Evolutionary conservation across 495 filamentous ascomycete genomes (phyloP).

Genomic region (Xanthoparmelia taractica): DNA sequence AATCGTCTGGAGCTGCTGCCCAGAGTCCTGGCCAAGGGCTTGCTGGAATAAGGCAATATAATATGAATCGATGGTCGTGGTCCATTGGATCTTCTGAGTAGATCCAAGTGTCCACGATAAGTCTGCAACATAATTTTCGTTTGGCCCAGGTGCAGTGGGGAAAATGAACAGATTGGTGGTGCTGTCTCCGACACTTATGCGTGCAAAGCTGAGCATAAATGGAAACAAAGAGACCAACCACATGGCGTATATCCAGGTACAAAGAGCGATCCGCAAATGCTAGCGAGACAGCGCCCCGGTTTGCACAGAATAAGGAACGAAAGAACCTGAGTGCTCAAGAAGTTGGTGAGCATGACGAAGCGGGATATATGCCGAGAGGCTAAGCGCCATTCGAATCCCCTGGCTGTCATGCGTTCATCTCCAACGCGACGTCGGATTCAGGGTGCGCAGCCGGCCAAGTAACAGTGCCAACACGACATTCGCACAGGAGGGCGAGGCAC

Average conservation of each 20-base stretch:
- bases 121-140: not conserved
- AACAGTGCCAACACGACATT: too few species aligned
- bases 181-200: not conserved
- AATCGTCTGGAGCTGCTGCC: not conserved
- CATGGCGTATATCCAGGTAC: not conserved
- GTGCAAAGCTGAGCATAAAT: not conserved
- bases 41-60: not conserved
- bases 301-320: not conserved
- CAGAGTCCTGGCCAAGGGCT: not conserved
- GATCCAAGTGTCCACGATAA: constrained; percentile 1
- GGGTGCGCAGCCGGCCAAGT: too few species aligned
- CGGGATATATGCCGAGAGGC: not conserved
- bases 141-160: not conserved
- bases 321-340: not conserved
- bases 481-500: not conserved
- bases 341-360: not conserved
- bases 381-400: not conserved
- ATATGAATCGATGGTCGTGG: not conserved
- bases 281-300: not conserved
- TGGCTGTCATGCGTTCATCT: not conserved
- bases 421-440: too few species aligned
- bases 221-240: not conserved
- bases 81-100: constrained; percentile 3
- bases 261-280: constrained; percentile 1
- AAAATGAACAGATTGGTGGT: not conserved